Evolutionary conservation across 306 rosid species (phyloP).

Genomic region (Fragaria nilgerrensis): DNA sequence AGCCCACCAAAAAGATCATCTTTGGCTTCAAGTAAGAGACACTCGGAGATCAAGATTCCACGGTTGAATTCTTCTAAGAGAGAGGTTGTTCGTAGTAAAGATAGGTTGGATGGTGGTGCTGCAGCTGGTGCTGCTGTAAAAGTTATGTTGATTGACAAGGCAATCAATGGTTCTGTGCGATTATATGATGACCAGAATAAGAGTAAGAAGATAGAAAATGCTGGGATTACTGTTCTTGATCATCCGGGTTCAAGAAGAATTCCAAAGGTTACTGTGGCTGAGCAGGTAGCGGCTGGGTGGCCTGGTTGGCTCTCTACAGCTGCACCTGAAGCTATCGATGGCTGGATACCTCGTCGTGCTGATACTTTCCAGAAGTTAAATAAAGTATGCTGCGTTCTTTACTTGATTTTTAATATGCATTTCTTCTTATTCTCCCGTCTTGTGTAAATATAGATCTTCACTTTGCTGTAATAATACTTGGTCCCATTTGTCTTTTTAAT

Average conservation of each 20-base stretch:
- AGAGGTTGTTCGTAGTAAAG: slow-evolving; percentile 44
- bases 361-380: slow-evolving; percentile 69
- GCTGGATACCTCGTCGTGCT: slow-evolving; percentile 85
- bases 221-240: slow-evolving; percentile 33
- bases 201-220: slow-evolving; percentile 45
- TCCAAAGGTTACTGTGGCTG: slow-evolving; percentile 60
- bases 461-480: neutral
- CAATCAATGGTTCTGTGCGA: slow-evolving; percentile 40
- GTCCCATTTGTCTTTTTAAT: neutral
- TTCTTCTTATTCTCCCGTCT: slow-evolving; percentile 6
- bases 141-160: slow-evolving; percentile 49
- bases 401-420: slow-evolving; percentile 3
- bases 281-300: slow-evolving; percentile 97
- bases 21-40: slow-evolving; percentile 36
- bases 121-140: slow-evolving; percentile 33
- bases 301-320: slow-evolving; percentile 87
- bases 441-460: neutral
- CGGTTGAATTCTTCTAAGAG: slow-evolving; percentile 60
- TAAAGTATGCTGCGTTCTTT: slow-evolving; percentile 50
- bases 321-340: slow-evolving; percentile 79
- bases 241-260: slow-evolving; percentile 57
- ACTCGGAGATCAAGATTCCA: slow-evolving; percentile 32
- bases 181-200: slow-evolving; percentile 42
- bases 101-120: slow-evolving; percentile 28
- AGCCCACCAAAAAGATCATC: slow-evolving; percentile 43